phyloP scores from a whole-genome alignment of 495 filamentous ascomycete genomes.

The Cercophora scortea region DNA sequence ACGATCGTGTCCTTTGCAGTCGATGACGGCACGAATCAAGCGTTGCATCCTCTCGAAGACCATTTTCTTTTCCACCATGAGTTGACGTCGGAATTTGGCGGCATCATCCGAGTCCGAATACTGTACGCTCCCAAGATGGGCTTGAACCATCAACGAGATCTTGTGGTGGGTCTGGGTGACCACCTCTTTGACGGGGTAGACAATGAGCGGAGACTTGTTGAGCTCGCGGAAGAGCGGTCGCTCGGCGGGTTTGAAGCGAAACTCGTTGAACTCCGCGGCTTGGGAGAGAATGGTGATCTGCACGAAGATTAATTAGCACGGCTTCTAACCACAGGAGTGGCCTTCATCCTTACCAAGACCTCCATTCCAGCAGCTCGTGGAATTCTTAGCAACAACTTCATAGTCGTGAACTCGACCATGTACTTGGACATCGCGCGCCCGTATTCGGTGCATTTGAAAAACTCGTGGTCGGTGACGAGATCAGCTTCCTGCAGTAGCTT shows the following conservation, averaged over 20 bases:
- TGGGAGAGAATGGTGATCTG: constrained; percentile 40
- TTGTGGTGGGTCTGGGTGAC: constrained; percentile 70
- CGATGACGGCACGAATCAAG: constrained; percentile 75
- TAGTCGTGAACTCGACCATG: constrained; percentile 84
- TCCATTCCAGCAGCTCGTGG: constrained; percentile 52
- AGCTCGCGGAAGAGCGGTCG: constrained; percentile 72
- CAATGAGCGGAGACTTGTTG: constrained; percentile 64
- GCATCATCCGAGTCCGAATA: constrained; percentile 56
- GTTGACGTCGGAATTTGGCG: constrained; percentile 51
- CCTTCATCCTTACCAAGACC: constrained; percentile 24
- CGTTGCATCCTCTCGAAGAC: constrained; percentile 71
- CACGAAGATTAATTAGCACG: constrained; percentile 53
- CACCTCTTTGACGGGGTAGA: constrained; percentile 75
- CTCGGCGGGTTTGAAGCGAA: constrained; percentile 62
- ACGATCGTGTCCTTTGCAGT: constrained; percentile 62
- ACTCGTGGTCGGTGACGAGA: constrained; percentile 45
- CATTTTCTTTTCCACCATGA: constrained; percentile 58
- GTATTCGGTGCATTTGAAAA: constrained; percentile 63
- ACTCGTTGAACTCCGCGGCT: constrained; percentile 70
- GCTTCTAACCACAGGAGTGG: neutral
- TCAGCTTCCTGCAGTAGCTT: constrained; percentile 54
- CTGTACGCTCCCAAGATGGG: constrained; percentile 68
- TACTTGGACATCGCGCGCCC: constrained; percentile 91
- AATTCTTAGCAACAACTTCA: constrained; percentile 66
- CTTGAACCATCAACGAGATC: constrained; percentile 78